These are phyloP conservation scores for Nicotiana obtusifolia DNA, from an alignment of 257 asterid species.

Conservation along the genomic window DNA sequence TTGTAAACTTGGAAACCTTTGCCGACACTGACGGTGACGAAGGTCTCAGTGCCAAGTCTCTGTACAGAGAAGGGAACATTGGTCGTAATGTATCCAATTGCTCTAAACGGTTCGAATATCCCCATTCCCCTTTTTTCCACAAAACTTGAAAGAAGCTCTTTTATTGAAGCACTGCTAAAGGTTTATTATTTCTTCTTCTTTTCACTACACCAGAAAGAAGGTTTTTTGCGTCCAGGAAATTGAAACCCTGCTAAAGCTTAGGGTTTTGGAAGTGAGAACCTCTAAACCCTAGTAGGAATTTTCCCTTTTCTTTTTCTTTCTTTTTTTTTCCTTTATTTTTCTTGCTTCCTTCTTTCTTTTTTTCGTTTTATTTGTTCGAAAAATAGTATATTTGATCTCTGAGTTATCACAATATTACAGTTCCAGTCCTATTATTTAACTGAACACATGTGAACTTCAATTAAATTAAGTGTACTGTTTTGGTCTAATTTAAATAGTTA, in stretches of 20 bases:
- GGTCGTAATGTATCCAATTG: constrained; percentile 71
- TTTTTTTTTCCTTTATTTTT: too few species aligned
- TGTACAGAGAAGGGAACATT: constrained; percentile 78
- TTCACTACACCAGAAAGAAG: neutral
- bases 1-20: constrained; percentile 85
- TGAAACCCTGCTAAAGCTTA: neutral
- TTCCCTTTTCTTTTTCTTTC: neutral
- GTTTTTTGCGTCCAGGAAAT: neutral
- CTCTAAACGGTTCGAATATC: constrained; percentile 78
- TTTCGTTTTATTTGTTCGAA: too few species aligned
- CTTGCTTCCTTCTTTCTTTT: too few species aligned
- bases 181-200: too few species aligned
- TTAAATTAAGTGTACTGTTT: too few species aligned
- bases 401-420: too few species aligned
- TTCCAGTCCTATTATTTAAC: too few species aligned
- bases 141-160: too few species aligned
- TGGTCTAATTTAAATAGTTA: too few species aligned
- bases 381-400: too few species aligned
- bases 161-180: neutral
- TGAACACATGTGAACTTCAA: too few species aligned
- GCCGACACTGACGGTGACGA: constrained; percentile 89
- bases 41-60: constrained; percentile 86
- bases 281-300: neutral
- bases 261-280: neutral
- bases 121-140: constrained; percentile 31